phyloP scores from a whole-genome alignment of 148 eudicot genomes.

The Vaccinium vitisidaea region DNA sequence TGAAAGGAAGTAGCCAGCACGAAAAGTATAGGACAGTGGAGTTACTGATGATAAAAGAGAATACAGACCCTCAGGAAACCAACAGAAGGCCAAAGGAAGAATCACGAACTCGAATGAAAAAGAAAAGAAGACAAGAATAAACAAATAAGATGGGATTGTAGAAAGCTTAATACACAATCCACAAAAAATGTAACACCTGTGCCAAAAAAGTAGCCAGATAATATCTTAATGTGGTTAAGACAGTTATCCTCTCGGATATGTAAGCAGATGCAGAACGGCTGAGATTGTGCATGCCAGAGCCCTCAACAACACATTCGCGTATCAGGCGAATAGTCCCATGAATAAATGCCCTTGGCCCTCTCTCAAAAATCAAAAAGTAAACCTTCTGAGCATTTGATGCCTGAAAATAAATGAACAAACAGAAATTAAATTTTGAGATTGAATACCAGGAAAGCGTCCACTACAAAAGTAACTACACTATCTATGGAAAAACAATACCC shows the following conservation, averaged over 20 bases:
- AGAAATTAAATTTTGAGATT: neutral
- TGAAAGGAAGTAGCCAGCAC: neutral
- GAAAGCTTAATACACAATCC: neutral
- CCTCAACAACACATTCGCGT: conserved; percentile 57
- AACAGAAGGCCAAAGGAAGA: neutral
- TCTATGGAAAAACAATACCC: neutral
- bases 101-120: neutral
- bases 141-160: neutral
- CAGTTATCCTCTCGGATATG: conserved; percentile 70
- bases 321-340: conserved; percentile 57
- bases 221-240: conserved; percentile 68
- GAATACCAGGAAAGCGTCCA: neutral
- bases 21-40: neutral
- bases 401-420: conserved; percentile 31
- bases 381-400: conserved; percentile 70
- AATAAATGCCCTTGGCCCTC: conserved; percentile 86
- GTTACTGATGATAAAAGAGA: neutral
- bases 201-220: conserved; percentile 83
- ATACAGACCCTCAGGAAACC: neutral
- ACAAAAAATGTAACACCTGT: conserved; percentile 37
- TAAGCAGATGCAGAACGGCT: conserved; percentile 61
- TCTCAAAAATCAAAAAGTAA: conserved; percentile 81
- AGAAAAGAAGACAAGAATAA: neutral
- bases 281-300: conserved; percentile 57
- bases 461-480: neutral